Conservation (phyloP, 2,329 filamentous ascomycete species). For the Chaetomium sp. region DNA sequence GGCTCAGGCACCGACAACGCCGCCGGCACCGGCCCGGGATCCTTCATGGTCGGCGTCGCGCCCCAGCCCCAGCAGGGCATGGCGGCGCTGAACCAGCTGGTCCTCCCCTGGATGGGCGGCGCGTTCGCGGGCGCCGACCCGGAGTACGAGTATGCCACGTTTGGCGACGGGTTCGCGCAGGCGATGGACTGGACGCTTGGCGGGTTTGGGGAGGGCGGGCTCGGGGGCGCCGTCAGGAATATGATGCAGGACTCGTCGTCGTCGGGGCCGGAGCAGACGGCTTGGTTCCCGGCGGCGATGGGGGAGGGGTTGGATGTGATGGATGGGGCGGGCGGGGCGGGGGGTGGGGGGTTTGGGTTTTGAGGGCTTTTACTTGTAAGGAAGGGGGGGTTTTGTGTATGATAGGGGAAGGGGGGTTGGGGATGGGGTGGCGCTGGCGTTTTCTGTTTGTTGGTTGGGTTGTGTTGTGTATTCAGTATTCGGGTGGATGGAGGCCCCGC, state of each 20-base stretch:
- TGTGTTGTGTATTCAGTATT: background rate
- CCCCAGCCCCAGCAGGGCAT: background rate
- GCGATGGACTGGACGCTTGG: constrained; percentile 49
- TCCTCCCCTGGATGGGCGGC: background rate
- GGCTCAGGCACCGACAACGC: background rate
- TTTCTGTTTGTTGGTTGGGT: background rate
- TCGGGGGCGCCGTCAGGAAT: constrained; percentile 29
- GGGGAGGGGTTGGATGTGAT: constrained; percentile 2
- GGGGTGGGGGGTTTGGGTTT: constrained; percentile 7
- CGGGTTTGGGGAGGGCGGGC: constrained; percentile 38
- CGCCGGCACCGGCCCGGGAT: background rate
- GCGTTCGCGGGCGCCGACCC: constrained; percentile 13
- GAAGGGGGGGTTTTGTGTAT: too few relatives aligned
- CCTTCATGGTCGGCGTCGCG: background rate
- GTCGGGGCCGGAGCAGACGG: constrained; percentile 21
- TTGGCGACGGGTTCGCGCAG: constrained; percentile 47
- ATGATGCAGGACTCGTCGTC: constrained; percentile 29
- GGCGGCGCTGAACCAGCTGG: background rate
- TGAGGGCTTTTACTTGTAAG: too few relatives aligned
- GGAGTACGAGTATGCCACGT: constrained; percentile 42
- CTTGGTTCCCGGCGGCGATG: constrained; percentile 9
- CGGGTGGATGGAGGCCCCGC: background rate
- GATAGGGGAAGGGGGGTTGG: background rate
- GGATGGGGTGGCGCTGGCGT: background rate
- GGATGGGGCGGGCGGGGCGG: background rate